Conservation (phyloP, 2,329 filamentous ascomycete genomes). For the Trichoderma polysporum region DNA sequence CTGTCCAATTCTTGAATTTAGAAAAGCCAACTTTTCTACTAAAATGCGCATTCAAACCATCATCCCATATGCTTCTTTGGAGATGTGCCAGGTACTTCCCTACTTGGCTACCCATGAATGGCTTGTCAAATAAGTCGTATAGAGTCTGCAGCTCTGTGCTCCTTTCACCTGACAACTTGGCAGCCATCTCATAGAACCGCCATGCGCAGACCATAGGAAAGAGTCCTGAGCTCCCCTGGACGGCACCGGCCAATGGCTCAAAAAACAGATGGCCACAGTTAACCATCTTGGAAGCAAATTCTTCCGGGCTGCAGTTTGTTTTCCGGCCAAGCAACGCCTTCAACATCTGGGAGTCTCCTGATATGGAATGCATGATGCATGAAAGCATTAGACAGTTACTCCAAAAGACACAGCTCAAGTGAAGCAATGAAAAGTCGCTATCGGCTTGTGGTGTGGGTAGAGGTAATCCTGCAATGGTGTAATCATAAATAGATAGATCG, state of each 20-base stretch:
- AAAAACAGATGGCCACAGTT: slow-evolving; percentile 6
- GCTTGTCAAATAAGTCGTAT: not conserved
- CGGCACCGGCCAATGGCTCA: not conserved
- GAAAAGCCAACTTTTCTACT: not conserved
- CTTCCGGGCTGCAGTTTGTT: not conserved
- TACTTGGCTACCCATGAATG: not conserved
- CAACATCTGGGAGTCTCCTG: not conserved
- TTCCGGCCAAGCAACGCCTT: too few relatives aligned
- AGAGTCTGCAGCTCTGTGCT: not conserved
- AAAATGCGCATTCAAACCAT: not conserved
- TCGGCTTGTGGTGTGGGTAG: not conserved
- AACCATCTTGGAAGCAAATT: not conserved
- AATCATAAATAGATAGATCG: slow-evolving; percentile 5
- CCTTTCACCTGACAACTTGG: not conserved
- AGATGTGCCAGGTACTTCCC: not conserved
- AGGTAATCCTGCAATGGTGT: not conserved
- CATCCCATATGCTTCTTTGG: not conserved
- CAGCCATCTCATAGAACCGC: not conserved
- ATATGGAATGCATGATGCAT: not conserved
- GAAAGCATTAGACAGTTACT: not conserved
- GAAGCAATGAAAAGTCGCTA: slow-evolving; percentile 14
- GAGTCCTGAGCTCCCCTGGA: not conserved
- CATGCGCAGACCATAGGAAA: not conserved
- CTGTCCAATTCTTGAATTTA: not conserved
- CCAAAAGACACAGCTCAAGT: slow-evolving; percentile 10